Evolutionary conservation across 257 asterid species (phyloP).

Genomic region (Salvia miltiorrhiza): DNA sequence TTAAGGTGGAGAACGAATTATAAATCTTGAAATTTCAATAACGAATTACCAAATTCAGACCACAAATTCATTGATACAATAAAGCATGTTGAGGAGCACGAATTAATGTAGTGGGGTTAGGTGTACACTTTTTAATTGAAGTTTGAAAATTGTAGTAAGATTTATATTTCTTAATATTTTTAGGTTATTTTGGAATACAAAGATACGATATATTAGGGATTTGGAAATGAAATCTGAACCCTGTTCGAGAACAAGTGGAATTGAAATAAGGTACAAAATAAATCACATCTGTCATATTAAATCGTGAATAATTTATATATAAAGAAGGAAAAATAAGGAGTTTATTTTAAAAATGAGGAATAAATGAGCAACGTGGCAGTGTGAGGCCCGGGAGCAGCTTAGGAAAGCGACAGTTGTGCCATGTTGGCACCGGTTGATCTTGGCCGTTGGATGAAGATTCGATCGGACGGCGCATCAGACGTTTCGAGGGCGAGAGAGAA

Average conservation of each 20-base stretch:
- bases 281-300: not conserved
- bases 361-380: conserved; percentile 44
- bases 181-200: not conserved
- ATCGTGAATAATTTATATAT: too few species aligned
- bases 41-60: not conserved
- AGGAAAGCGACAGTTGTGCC: conserved; percentile 61
- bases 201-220: not conserved
- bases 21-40: not conserved
- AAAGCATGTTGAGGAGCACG: too few species aligned
- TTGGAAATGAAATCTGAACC: not conserved
- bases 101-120: not conserved
- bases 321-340: too few species aligned
- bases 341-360: not conserved
- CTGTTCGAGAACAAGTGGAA: not conserved
- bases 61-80: too few species aligned
- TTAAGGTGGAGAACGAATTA: not conserved
- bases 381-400: conserved; percentile 25
- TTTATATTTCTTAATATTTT: not conserved
- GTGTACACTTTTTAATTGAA: not conserved
- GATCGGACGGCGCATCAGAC: conserved; percentile 33
- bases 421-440: conserved; percentile 42
- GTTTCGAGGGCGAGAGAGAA: conserved; percentile 29
- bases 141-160: not conserved
- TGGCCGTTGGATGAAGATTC: conserved; percentile 30
- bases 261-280: not conserved